Evolutionary conservation across 148 eudicot species (phyloP), one percentile per base, ranked within the genome.

Genomic region (Camellia granthamiana): DNA sequence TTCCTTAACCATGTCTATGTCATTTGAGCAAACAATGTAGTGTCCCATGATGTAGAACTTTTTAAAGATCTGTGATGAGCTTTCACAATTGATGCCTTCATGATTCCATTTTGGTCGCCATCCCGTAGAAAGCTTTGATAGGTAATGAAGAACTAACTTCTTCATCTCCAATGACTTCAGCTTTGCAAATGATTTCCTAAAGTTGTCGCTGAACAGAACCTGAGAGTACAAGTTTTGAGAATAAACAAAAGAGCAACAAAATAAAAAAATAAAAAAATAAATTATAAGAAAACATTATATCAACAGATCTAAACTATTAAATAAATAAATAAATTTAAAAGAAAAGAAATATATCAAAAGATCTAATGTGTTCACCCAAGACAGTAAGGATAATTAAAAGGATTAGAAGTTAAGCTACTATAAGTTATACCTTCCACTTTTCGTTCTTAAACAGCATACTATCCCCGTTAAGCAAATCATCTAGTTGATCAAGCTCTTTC

Each of bases 21-120:
- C 91, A 63, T 78, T 81, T 69, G 91, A 80, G 78, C 85, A 88
- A 42, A 88, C 81, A 56, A 88, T 43, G 73, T 46, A 84, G 4
- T 69, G 72, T 14, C 74, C 75, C 38, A 69, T 79, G 67, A 88
- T 84, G 76, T 74, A 83, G 58, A 60, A 86, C 52, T 81, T 77
- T 52, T 83, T 84, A 1, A 77, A 74, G 15, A 83, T 73, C 14
- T 47, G 65, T 7, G 81, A 6, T 21, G 86, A 76, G 16, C 74
- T 73, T 74, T 64, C 76, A 81, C 77, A 82, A 10, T 5, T 2
- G 6, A 76, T 49, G 10, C 78, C 81, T 21, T 77, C 46, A 52
- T 79, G 81, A 56, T 43, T 54, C 18, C 79, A 84, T 61, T 86
- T 88, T 1, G 91, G 89, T 7, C 89, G 79, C 91, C 91, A 88